Percentiles rank a stretch among this genome's conserved stretches.
Evolutionary conservation across 2,329 filamentous ascomycete species (phyloP).

Genomic region (Orbilia blumenaviensis): DNA sequence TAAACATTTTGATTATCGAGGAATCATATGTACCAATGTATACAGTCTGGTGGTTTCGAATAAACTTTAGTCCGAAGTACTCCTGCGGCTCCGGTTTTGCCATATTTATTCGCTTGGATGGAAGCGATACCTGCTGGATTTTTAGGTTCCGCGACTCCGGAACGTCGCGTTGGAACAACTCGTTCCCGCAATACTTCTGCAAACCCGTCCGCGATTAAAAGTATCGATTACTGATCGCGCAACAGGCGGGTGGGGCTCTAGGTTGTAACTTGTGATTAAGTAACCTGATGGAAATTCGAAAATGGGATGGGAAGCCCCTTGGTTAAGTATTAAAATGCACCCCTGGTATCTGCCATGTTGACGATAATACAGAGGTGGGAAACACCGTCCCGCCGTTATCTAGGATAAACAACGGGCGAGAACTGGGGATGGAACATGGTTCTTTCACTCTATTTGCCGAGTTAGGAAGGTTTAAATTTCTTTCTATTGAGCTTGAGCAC

Average conservation of each 20-base stretch:
- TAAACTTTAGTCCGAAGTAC: slow-evolving; percentile 33
- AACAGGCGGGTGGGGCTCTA: slow-evolving; percentile 8
- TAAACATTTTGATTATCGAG: background rate
- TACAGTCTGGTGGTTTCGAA: slow-evolving; percentile 29
- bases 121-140: too few species aligned
- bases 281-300: background rate
- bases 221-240: slow-evolving; percentile 6
- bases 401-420: background rate
- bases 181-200: too few species aligned
- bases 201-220: background rate
- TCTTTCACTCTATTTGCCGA: slow-evolving; percentile 2
- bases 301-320: background rate
- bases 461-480: slow-evolving; percentile 7
- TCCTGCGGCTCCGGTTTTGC: background rate
- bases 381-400: background rate
- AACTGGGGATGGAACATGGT: background rate
- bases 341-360: background rate
- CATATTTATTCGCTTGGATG: background rate
- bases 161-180: too few species aligned
- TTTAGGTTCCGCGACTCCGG: background rate
- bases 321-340: slow-evolving; percentile 2
- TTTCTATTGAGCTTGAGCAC: background rate
- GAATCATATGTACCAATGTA: slow-evolving; percentile 16
- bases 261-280: background rate
- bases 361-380: background rate